A percentile compares a stretch with the other conserved stretches of the same genome.
These are phyloP conservation scores for Alternaria solani DNA, from an alignment of 2,329 filamentous ascomycete genomes.

Conservation along the genomic window DNA sequence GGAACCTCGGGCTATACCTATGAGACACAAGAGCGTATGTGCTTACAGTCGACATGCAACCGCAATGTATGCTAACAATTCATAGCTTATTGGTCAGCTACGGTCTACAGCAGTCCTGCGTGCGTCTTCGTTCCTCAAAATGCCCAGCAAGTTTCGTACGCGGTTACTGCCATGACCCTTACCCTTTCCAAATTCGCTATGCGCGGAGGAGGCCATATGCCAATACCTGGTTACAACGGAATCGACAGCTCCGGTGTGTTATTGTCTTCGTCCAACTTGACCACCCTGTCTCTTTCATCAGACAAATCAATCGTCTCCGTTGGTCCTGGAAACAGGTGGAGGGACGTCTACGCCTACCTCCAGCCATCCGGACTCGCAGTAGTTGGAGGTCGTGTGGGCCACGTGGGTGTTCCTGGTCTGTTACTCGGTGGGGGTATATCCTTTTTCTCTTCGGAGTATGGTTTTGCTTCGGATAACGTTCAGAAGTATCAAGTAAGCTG, in stretches of 20 bases:
- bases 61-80: background rate
- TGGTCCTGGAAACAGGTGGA: conserved; percentile 43
- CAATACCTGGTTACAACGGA: conserved; percentile 27
- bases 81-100: conserved; percentile 21
- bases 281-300: conserved; percentile 27
- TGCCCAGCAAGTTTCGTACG: conserved; percentile 27
- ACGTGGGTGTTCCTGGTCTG: conserved; percentile 43
- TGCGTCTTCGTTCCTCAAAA: conserved; percentile 32
- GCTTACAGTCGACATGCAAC: background rate
- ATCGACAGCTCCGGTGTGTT: conserved; percentile 29
- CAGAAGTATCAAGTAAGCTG: conserved; percentile 29
- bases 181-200: conserved; percentile 28
- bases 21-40: conserved; percentile 2
- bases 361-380: conserved; percentile 30
- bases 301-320: conserved; percentile 35
- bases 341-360: conserved; percentile 39
- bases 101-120: conserved; percentile 20
- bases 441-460: conserved; percentile 30
- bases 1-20: background rate
- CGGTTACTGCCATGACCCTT: conserved; percentile 23
- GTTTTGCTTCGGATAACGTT: conserved; percentile 32
- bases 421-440: conserved; percentile 39
- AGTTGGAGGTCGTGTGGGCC: conserved; percentile 39
- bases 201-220: conserved; percentile 36
- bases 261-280: conserved; percentile 29